Evolutionary conservation across 768 basidiomycete genomes (phyloP), one percentile per base, ranked within the genome.

Genomic region (Boletus subcaerulescens): DNA sequence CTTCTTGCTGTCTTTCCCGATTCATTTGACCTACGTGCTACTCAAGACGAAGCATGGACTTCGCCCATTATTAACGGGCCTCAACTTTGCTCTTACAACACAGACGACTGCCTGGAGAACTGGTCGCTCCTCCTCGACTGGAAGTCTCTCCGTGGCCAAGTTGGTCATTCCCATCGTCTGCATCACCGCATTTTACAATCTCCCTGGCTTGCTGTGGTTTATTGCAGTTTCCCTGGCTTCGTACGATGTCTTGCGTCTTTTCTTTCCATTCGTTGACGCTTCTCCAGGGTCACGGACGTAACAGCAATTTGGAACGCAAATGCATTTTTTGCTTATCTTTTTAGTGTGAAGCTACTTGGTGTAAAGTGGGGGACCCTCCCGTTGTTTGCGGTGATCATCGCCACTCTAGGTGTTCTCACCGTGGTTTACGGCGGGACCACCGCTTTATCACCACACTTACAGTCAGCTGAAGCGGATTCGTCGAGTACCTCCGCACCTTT

Each of bases 231-330:
- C 84, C 7, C 67, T 90, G 20, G 77, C 89, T 33, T 82, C 89
- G 90, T 91, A 70, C 74, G 90, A 40, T 42, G 39, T 31, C 20
- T 40, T 42, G 20, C 12, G 45, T 51, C 6, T 49, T 39, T 13
- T 20, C 24, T 38, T 56, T 26, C 13, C 44, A 26, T 38, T 55
- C 35, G 17, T 59, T 56, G 52, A 61, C 24, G 39, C 26, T 54
- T 46, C 48, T 53, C 26, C 57, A 92, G 93, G 22, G 77, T 93
- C 26, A 87, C 85, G 60, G 91, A 94, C 71, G 83, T 94, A 26
- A 95, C 92, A 74, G 84, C 84, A 18, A 82, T 93, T 26, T 93
- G 90, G 85, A 95, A 96, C 66, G 86, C 89, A 9, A 91, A 89
- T 63, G 87, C 91, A 1, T 94, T 98, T 74, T 94, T 93, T 70